Base-by-base conservation (phyloP, 2,329 filamentous ascomycete species). In the Penicillium sp. region DNA sequence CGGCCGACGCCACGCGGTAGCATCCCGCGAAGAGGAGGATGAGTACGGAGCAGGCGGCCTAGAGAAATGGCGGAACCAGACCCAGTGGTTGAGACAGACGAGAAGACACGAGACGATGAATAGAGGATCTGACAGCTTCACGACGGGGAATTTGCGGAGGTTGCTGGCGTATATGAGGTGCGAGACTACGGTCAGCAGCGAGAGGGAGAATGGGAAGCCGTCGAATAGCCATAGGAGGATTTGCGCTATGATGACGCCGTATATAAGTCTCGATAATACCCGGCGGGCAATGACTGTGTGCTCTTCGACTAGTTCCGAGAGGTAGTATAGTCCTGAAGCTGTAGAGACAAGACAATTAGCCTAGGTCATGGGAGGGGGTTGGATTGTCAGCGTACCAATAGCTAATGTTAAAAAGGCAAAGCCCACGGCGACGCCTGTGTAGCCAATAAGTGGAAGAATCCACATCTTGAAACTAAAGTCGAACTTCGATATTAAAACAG, bases 271-370 rank as follows among this genome's bases (percentile, higher is more conserved):
- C 33, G 83, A 88, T 52, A 99, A 81, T n/a, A 97, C 79, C 57
- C 88, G 90, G 71, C 96, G 96, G 12, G 92, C 89, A 61, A 96
- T 76, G 11, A 97, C 93, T 3, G 93, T 97, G 71, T 99, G 93
- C 74, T 99, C 94, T 76, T 99, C 94, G 60, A 99, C 94, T 14
- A 97, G 86, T 74, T 99, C 94, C 23, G 93, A 97, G 54, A 99
- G 87, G 73, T 99, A 99, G 78, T 99, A 99, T 24, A 99, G 85
- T 38, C 94, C 94, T n/a, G 91, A 97, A 40, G 94, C 94, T 90
- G 61, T 56, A 59, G 46, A 58, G 50, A 49, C n/a, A 42, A 23
- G 14, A 8, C 28, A 24, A 12, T 51, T 59, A 42, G 26, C 16
- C 33, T 42, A 35, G 52, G 57, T 53, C 63, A 18, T 52, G 26